Base-by-base conservation (phyloP, 768 basidiomycete species). In the Hericium alpestre region DNA sequence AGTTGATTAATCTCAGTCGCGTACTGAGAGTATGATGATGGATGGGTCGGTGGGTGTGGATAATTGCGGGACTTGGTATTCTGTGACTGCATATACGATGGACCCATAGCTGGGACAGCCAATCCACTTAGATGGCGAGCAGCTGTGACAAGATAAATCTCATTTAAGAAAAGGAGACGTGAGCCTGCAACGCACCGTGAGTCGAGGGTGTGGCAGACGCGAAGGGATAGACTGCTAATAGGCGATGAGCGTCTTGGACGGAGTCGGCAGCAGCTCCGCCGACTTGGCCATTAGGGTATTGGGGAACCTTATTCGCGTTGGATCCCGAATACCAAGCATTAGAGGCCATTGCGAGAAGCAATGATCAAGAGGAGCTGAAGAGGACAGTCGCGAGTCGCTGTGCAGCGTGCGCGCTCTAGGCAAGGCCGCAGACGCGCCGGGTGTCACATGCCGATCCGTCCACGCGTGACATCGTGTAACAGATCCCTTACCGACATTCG, bases 161-260 rank as follows among this genome's bases (percentile, higher is more conserved):
- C 27, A 41, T 3, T 20, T 20, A 64, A 20, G 58, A 4, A 27
- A 22, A 4, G 18, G 52, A 8, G 60, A 10, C 61, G 53, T 32
- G 49, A 32, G 53, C 58, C 43, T 27, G 23, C 40, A 22, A 38
- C 71, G 59, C 65, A 87, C 89, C 86, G 65, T 90, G 88, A 39
- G 81, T 75, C 8, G 86, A 79, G n/a, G 87, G 87, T 4, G 83
- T 86, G 25, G 84, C 83, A 58, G 87, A 89, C 40, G 84, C 84
- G 64, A 84, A 76, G 40, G 89, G 86, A 67, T 88, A 90, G 38
- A 79, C 73, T 4, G 81, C 78, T 49, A 87, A 74, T 23, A 90
- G 69, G 54, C 77, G 71, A 60, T 87, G 87, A 2, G 86, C 82
- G 67, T 83, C 81, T 52, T 86, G 82, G 3, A 83, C 82, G 4